Evolutionary conservation across 2,329 filamentous ascomycete genomes (phyloP).

Genomic region (Fusarium staphyleae): DNA sequence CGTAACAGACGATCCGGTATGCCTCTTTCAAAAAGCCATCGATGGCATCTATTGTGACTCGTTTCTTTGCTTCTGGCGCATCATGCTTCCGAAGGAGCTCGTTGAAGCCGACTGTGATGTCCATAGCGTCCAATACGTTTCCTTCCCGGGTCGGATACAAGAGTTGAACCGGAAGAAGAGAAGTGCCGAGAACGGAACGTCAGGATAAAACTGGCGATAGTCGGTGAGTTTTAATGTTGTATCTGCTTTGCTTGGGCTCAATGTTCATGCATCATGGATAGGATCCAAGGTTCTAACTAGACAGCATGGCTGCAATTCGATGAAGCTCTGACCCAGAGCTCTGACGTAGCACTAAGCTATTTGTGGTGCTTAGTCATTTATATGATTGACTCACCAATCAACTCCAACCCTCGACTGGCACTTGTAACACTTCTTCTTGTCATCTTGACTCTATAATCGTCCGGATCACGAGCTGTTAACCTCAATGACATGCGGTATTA

Average conservation of each 20-base stretch:
- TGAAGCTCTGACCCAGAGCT: slow-evolving; percentile 34
- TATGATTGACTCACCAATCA: no score
- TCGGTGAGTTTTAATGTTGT: slow-evolving; percentile 10
- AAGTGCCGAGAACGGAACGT: not conserved
- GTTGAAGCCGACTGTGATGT: slow-evolving; percentile 75
- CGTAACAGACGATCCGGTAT: slow-evolving; percentile 78
- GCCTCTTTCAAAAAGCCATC: slow-evolving; percentile 94
- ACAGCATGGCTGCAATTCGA: slow-evolving; percentile 37
- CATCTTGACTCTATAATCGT: slow-evolving; percentile 13
- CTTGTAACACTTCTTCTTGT: not conserved
- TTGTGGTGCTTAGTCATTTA: slow-evolving; percentile 39
- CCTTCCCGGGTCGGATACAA: slow-evolving; percentile 13
- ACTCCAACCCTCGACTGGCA: slow-evolving; percentile 8
- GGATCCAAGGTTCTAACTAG: slow-evolving; percentile 31
- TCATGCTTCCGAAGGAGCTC: slow-evolving; percentile 68
- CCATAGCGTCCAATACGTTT: slow-evolving; percentile 50
- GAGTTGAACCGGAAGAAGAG: slow-evolving; percentile 5
- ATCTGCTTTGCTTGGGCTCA: slow-evolving; percentile 18
- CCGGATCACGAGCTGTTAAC: not conserved
- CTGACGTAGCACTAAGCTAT: slow-evolving; percentile 23
- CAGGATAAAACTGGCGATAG: not conserved
- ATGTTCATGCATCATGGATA: slow-evolving; percentile 17
- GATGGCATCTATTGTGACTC: slow-evolving; percentile 61
- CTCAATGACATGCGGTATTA: no score
- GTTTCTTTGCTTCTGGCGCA: slow-evolving; percentile 53